Conservation (phyloP, 2,329 filamentous ascomycete species). For the Cladosporium sp. region DNA sequence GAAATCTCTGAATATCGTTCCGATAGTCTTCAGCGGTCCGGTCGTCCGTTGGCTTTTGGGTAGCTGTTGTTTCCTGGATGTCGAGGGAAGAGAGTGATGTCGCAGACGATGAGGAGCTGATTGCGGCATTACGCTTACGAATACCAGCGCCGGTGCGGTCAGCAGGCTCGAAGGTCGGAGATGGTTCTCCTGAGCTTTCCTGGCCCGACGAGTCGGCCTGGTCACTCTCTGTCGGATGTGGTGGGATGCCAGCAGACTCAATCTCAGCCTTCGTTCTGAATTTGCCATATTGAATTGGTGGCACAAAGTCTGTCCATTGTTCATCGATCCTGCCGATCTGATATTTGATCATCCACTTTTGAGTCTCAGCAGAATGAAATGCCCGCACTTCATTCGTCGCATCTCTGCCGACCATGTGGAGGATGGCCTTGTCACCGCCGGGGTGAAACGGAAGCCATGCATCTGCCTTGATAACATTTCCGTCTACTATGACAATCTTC, state of each 20-base stretch:
- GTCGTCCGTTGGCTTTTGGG: slow-evolving; percentile 52
- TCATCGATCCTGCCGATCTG: slow-evolving; percentile 79
- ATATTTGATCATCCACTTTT: slow-evolving; percentile 72
- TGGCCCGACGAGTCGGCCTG: slow-evolving; percentile 15
- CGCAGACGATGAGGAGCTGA: slow-evolving; percentile 44
- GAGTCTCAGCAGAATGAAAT: slow-evolving; percentile 83
- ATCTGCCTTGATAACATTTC: slow-evolving; percentile 80
- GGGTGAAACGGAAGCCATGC: slow-evolving; percentile 87
- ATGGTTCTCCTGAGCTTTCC: slow-evolving; percentile 51
- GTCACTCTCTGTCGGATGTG: slow-evolving; percentile 29
- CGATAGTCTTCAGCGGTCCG: slow-evolving; percentile 69
- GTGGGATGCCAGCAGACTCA: slow-evolving; percentile 13
- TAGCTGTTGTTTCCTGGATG: slow-evolving; percentile 31
- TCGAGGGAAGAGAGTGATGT: slow-evolving; percentile 57
- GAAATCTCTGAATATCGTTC: slow-evolving; percentile 76
- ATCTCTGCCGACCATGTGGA: slow-evolving; percentile 69
- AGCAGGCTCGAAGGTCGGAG: slow-evolving; percentile 56
- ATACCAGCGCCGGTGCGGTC: slow-evolving; percentile 29
- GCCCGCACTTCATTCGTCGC: slow-evolving; percentile 91
- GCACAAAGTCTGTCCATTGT: slow-evolving; percentile 79
- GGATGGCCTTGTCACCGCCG: slow-evolving; percentile 83
- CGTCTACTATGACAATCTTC: slow-evolving; percentile 75
- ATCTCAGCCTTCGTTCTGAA: slow-evolving; percentile 56
- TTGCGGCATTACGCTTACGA: background rate
- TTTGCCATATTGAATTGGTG: slow-evolving; percentile 84